A percentile compares a stretch with the other conserved stretches of the same genome.
Conservation (phyloP, 2,329 filamentous ascomycete genomes). For the Fusarium brevicatenulatum region DNA sequence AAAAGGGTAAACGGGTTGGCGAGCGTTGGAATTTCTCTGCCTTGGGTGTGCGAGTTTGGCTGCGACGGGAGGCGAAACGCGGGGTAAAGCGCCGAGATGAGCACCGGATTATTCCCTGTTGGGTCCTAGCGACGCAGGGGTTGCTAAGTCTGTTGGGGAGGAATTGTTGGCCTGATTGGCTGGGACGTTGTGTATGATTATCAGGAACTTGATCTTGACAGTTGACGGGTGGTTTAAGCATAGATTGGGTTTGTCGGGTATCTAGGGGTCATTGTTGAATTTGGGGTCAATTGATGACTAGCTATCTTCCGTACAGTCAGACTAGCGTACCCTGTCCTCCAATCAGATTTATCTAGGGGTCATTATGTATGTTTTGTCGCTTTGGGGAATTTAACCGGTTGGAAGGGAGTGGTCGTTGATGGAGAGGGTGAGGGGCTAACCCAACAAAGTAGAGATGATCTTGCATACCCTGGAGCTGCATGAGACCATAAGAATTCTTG, state of each 20-base stretch:
- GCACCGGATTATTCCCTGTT: constrained; percentile 27
- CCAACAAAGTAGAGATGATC: constrained; percentile 8
- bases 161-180: constrained; percentile 16
- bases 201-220: constrained; percentile 9
- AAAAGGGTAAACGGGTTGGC: background rate
- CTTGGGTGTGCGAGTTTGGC: constrained; percentile 12
- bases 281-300: too few species aligned
- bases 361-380: background rate
- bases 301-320: too few species aligned
- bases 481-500: background rate
- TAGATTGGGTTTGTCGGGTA: background rate
- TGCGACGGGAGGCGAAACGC: constrained; percentile 19
- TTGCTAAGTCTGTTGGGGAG: constrained; percentile 9
- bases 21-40: constrained; percentile 17
- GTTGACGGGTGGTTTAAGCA: background rate
- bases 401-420: background rate
- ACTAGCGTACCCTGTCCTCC: too few species aligned
- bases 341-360: background rate
- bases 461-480: background rate
- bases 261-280: background rate
- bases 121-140: constrained; percentile 14
- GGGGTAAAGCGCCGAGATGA: constrained; percentile 30
- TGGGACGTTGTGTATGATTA: background rate
- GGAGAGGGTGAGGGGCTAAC: background rate
- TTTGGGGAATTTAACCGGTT: background rate